phyloP scores from a whole-genome alignment of 768 basidiomycete genomes.

The Russula earlei region DNA sequence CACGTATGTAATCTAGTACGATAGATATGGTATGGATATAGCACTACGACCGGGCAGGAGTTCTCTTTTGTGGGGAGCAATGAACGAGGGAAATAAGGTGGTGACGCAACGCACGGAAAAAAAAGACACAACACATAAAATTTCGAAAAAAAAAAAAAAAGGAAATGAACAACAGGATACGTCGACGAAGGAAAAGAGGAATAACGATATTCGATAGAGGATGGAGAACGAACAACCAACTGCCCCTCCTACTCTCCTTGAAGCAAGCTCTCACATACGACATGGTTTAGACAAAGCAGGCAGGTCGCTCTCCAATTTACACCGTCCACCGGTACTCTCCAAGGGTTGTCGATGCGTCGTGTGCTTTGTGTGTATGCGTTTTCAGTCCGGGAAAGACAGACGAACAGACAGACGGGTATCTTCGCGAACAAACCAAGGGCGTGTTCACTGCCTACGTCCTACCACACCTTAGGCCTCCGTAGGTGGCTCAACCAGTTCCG shows the following conservation, averaged over 20 bases:
- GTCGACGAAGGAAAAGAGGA: constrained; percentile 10
- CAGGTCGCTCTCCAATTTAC: constrained; percentile 10
- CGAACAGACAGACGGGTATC: constrained; percentile 11
- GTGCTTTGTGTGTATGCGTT: constrained; percentile 7
- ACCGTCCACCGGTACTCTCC: constrained; percentile 8
- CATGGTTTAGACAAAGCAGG: constrained; percentile 1
- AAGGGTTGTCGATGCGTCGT: neutral
- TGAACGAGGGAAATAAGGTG: neutral
- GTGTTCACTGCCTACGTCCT: too few relatives aligned
- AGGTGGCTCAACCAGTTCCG: constrained; percentile 9
- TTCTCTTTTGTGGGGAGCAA: constrained; percentile 11
- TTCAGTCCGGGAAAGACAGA: constrained; percentile 11
- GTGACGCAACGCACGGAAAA: constrained; percentile 1
- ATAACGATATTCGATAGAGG: constrained; percentile 19
- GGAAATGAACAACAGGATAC: too few relatives aligned
- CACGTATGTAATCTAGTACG: constrained; percentile 3
- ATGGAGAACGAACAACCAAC: constrained; percentile 10
- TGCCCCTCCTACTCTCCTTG: constrained; percentile 4
- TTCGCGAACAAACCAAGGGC: neutral
- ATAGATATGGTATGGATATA: constrained; percentile 8
- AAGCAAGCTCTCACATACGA: neutral
- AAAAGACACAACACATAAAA: neutral
- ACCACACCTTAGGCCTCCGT: constrained; percentile 2
- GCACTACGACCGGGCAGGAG: neutral
- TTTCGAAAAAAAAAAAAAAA: neutral